phyloP scores from a whole-genome alignment of 1,284 basidiomycete genomes.

The Pseudozyma sp. region DNA sequence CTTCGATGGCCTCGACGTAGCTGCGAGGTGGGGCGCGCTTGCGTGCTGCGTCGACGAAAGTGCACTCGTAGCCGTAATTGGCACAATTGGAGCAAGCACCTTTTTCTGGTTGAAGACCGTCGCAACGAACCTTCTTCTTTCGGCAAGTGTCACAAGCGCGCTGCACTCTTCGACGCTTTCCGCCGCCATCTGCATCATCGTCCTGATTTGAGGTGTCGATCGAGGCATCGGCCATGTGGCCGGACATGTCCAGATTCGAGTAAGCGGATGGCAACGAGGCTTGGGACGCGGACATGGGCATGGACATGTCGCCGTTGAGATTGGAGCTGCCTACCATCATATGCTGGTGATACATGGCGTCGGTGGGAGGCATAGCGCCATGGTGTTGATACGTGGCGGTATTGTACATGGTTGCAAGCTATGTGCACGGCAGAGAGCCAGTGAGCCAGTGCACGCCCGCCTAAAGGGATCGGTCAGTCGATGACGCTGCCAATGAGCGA shows the following conservation, averaged over 20 bases:
- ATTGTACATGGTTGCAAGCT: slow-evolving; percentile 10
- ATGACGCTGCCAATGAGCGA: no score
- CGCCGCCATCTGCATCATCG: slow-evolving; percentile 52
- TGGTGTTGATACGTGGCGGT: slow-evolving; percentile 23
- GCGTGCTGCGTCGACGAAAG: slow-evolving; percentile 58
- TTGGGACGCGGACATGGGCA: slow-evolving; percentile 14
- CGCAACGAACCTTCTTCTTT: slow-evolving; percentile 64
- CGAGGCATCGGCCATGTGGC: slow-evolving; percentile 21
- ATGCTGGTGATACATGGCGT: slow-evolving; percentile 24
- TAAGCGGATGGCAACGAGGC: slow-evolving; percentile 5
- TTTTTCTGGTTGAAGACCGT: slow-evolving; percentile 57
- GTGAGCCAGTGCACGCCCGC: not conserved
- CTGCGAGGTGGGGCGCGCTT: slow-evolving; percentile 43
- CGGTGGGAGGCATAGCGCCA: slow-evolving; percentile 8
- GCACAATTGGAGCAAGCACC: slow-evolving; percentile 59
- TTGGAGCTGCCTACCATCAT: slow-evolving; percentile 19
- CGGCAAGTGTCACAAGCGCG: slow-evolving; percentile 62
- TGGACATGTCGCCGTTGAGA: slow-evolving; percentile 15
- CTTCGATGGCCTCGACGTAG: slow-evolving; percentile 63
- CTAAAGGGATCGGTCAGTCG: no score
- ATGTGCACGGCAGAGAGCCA: not conserved
- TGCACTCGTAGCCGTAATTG: slow-evolving; percentile 62
- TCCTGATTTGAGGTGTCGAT: slow-evolving; percentile 29
- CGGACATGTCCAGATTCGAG: slow-evolving; percentile 17
- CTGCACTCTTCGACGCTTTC: slow-evolving; percentile 58